A percentile compares a stretch with the other conserved stretches of the same genome.
phyloP scores from a whole-genome alignment of 352 stramenopile genomes.

The Globisporangium radiosum region DNA sequence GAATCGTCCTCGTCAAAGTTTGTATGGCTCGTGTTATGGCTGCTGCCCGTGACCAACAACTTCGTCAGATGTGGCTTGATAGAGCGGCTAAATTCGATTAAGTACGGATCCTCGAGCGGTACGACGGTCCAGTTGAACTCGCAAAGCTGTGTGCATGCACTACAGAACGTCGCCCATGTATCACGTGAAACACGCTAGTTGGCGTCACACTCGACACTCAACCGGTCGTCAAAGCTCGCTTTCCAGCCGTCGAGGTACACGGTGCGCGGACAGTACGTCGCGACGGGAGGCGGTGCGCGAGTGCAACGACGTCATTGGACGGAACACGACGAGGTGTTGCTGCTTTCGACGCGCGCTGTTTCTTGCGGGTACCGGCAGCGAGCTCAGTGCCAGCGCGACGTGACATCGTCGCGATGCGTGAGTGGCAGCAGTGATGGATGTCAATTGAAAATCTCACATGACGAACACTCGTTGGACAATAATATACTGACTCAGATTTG shows the following conservation, averaged over 20 bases:
- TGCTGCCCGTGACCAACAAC: not conserved
- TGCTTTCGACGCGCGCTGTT: too few species aligned
- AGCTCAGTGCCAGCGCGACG: too few species aligned
- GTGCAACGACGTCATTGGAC: too few species aligned
- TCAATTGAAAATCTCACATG: too few species aligned
- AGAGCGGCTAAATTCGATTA: not conserved
- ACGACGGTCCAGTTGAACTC: slow-evolving; percentile 4
- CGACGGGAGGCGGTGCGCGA: not conserved
- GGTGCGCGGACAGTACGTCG: slow-evolving; percentile 11
- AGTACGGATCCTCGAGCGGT: slow-evolving; percentile 2
- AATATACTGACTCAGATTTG: too few species aligned
- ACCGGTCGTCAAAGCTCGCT: slow-evolving; percentile 4
- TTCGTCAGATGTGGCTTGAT: not conserved
- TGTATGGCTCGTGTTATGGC: not conserved
- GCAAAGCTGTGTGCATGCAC: not conserved
- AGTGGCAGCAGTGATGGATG: too few species aligned
- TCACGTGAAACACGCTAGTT: slow-evolving; percentile 1
- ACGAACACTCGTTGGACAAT: too few species aligned
- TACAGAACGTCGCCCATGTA: slow-evolving; percentile 2
- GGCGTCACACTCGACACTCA: slow-evolving; percentile 8
- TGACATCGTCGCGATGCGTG: too few species aligned
- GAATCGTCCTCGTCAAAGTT: not conserved
- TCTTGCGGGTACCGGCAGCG: too few species aligned
- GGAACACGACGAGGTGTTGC: too few species aligned
- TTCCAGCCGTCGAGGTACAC: slow-evolving; percentile 23